Conservation (phyloP, 108 stramenopile species). For the Skeletonema marinoi region DNA sequence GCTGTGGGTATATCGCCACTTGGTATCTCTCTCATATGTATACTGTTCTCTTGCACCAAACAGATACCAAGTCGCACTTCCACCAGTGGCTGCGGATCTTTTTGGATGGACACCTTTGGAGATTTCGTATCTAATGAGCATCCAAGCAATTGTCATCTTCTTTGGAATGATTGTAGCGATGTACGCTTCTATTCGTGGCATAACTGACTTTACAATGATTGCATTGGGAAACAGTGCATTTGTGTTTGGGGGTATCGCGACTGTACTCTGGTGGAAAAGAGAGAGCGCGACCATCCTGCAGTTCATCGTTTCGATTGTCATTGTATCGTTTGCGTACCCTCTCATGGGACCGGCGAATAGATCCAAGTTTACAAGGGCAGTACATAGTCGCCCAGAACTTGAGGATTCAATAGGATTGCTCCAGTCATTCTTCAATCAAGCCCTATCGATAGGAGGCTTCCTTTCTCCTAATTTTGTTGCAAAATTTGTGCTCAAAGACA, state of each 20-base stretch:
- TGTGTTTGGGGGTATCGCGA: conserved; percentile 1
- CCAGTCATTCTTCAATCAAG: conserved; percentile 29
- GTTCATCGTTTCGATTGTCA: conserved; percentile 10
- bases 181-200: conserved; percentile 3
- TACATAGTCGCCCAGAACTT: conserved; percentile 17
- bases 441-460: conserved; percentile 14
- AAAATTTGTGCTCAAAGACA: neutral
- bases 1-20: neutral
- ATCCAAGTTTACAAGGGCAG: conserved; percentile 5
- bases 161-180: conserved; percentile 14
- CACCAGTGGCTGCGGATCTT: conserved; percentile 60
- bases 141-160: conserved; percentile 8
- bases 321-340: conserved; percentile 21
- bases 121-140: conserved; percentile 14
- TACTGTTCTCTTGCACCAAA: neutral
- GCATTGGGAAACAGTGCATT: neutral
- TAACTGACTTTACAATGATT: conserved; percentile 10
- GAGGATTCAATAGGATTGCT: conserved; percentile 16
- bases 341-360: conserved; percentile 29
- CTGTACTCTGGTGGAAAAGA: conserved; percentile 16
- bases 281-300: neutral
- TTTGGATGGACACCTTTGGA: conserved; percentile 65
- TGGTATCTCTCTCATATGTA: neutral
- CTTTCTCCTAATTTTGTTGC: conserved; percentile 12
- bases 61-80: conserved; percentile 39